Evolutionary conservation across 768 basidiomycete species (phyloP), one percentile per base, ranked within the genome.

Genomic region (Rickenella mellea): DNA sequence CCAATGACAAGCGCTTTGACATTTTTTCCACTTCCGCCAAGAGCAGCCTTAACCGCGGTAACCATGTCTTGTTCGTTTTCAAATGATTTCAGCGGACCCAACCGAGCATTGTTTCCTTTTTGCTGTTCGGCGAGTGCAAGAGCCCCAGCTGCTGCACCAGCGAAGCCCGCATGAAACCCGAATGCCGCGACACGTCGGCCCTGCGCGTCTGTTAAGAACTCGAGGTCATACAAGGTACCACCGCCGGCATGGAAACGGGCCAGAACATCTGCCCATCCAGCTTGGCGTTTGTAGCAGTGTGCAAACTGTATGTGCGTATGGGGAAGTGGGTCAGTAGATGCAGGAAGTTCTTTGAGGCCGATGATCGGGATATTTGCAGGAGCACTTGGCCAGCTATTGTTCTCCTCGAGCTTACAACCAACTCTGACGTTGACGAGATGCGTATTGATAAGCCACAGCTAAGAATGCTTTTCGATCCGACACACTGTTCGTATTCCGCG

Each of bases 221-320:
- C 96, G 42, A 98, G 70, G 60, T 98, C 96, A 64, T 97, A 97
- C 19, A 98, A 68, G 10, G 78, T 82, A 24, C 92, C 94, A 17
- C 72, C 70, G 11, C 93, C 96, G 38, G 71, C 70, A 58, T 75
- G 66, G 70, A 97, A 99, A 17, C 96, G 84, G 24, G 78, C 69
- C 22, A 99, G 78, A 25, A 97, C 76, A 32, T 77, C 68, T 7
- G 77, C 71, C 94, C 96, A 99, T 17, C 96, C 96, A 2, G 73
- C 89, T 59, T 99, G 96, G 31, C 76, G 67, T 65, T 99, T 99
- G 75, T 88, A 98, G 64, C 93, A 96, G 60, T 98, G 96, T 3
- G 92, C 93, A 53, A 98, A 99, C 54, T 96, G 91, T 56, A 99
- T 91, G 63, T 99, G 96, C 2, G 87, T 90, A 63, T 99, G 96